Evolutionary conservation across 2,329 filamentous ascomycete genomes (phyloP).

Genomic region (Aspergillus tamarii): DNA sequence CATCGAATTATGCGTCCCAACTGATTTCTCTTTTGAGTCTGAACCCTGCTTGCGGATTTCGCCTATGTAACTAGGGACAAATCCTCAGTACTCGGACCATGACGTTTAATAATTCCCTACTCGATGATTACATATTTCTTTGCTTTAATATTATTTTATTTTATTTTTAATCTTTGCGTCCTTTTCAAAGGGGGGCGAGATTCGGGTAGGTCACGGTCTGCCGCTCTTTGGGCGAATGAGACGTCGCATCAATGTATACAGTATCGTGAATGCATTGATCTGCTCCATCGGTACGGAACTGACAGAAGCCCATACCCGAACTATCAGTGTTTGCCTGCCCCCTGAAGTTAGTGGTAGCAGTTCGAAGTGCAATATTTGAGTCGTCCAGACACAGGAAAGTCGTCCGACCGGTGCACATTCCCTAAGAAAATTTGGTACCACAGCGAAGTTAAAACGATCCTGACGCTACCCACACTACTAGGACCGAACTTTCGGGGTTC

Average conservation of each 20-base stretch:
- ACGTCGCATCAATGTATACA: conserved; percentile 14
- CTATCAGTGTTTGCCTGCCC: background rate
- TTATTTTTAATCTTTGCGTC: background rate
- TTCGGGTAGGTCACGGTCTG: background rate
- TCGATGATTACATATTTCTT: background rate
- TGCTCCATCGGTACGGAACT: conserved; percentile 5
- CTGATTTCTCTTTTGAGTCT: too few relatives aligned
- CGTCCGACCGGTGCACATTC: conserved; percentile 3
- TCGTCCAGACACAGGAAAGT: conserved; percentile 9
- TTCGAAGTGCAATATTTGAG: background rate
- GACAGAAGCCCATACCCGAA: background rate
- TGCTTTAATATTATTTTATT: background rate
- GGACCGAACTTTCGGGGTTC: conserved; percentile 1
- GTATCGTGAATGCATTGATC: conserved; percentile 11
- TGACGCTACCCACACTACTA: background rate
- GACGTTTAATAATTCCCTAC: background rate
- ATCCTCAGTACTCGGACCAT: background rate
- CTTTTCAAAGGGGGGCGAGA: background rate
- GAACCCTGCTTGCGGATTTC: too few relatives aligned
- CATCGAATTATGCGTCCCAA: too few relatives aligned
- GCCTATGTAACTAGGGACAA: too few relatives aligned
- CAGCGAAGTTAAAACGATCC: conserved; percentile 5
- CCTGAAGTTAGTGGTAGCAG: background rate
- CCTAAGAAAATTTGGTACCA: conserved; percentile 2
- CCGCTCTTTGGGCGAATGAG: conserved; percentile 19